phyloP scores from a whole-genome alignment of 2,329 filamentous ascomycete genomes.

The Bipolaris victoriae region DNA sequence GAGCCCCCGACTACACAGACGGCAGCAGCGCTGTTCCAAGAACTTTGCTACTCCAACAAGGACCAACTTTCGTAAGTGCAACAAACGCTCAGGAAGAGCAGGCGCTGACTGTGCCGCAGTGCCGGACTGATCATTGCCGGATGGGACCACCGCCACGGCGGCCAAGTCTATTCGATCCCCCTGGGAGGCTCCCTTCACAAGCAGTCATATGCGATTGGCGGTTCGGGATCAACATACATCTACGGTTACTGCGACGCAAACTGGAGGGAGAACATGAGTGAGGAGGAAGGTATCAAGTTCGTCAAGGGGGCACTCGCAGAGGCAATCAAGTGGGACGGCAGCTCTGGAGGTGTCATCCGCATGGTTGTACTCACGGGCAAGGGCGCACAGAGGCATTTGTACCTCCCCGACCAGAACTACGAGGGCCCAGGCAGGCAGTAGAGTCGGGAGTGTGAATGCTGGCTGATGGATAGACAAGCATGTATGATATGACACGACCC shows the following conservation, averaged over 20 bases:
- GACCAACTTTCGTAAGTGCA: conserved; percentile 78
- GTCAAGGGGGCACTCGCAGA: conserved; percentile 90
- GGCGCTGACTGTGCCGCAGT: conserved; percentile 56
- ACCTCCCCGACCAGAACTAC: conserved; percentile 89
- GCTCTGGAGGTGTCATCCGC: conserved; percentile 95
- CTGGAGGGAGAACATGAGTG: conserved; percentile 94
- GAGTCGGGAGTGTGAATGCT: conserved; percentile 7
- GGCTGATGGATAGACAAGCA: conserved; percentile 5
- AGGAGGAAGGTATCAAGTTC: conserved; percentile 87
- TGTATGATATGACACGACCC: conserved; percentile 22
- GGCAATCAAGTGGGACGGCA: conserved; percentile 99
- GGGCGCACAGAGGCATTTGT: conserved; percentile 91
- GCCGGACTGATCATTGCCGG: conserved; percentile 98
- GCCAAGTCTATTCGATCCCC: conserved; percentile 97
- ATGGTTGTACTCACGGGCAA: conserved; percentile 94
- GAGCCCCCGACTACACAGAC: conserved; percentile 93
- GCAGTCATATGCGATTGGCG: conserved; percentile 92
- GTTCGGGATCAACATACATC: conserved; percentile 98
- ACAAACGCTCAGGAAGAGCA: not conserved
- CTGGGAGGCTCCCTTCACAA: conserved; percentile 97
- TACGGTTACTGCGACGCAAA: conserved; percentile 98
- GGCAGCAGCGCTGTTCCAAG: conserved; percentile 94
- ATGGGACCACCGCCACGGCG: conserved; percentile 92
- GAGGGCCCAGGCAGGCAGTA: conserved; percentile 68
- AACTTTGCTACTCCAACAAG: conserved; percentile 98